These are phyloP conservation scores for Chrysanthemum lavandulifolium DNA, from an alignment of 129 eudicot species.

Conservation along the genomic window DNA sequence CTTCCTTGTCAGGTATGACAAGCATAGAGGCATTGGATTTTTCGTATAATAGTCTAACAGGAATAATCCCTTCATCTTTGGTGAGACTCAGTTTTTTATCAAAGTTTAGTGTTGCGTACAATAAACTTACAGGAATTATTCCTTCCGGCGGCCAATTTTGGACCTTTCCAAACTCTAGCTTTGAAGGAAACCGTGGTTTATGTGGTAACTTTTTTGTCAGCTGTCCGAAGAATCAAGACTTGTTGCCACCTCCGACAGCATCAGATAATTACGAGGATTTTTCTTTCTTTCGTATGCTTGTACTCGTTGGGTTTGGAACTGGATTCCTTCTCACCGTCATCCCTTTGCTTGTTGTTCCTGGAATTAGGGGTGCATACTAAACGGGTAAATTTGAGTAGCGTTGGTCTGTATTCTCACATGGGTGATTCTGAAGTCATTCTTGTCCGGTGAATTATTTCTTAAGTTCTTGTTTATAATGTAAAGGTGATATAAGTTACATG, in stretches of 20 bases:
- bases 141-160: conserved; percentile 45
- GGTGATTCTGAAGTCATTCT: neutral
- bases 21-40: conserved; percentile 52
- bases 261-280: neutral
- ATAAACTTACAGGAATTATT: conserved; percentile 34
- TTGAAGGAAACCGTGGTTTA: conserved; percentile 43
- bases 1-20: conserved; percentile 42
- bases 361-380: neutral
- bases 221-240: conserved; percentile 17
- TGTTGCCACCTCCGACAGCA: neutral
- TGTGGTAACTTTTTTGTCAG: neutral
- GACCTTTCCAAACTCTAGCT: conserved; percentile 48
- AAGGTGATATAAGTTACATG: too few relatives aligned
- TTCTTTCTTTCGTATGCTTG: conserved; percentile 32
- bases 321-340: conserved; percentile 34
- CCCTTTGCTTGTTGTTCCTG: conserved; percentile 25
- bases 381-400: neutral
- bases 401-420: too few relatives aligned
- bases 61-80: conserved; percentile 49
- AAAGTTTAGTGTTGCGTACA: conserved; percentile 12
- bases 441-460: too few relatives aligned
- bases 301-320: conserved; percentile 40
- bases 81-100: conserved; percentile 35
- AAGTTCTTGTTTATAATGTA: neutral
- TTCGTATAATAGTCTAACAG: conserved; percentile 43